Evolutionary conservation across 2,329 filamentous ascomycete genomes (phyloP).

Genomic region (Plenodomus lindquistii): DNA sequence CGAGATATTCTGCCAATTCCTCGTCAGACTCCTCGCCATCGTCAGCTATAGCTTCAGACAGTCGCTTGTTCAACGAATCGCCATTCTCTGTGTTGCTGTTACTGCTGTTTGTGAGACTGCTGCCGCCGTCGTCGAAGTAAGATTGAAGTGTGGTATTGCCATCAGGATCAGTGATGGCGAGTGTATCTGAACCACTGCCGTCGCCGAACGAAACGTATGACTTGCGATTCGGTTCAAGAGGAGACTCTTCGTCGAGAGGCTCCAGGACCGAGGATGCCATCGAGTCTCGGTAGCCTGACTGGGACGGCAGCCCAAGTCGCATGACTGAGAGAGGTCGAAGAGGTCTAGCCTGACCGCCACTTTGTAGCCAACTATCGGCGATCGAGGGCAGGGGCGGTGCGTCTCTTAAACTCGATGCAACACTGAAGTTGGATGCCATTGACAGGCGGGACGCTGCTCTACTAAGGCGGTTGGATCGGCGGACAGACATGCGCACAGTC

Average conservation of each 20-base stretch:
- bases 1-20: slow-evolving; percentile 85
- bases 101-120: slow-evolving; percentile 71
- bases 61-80: slow-evolving; percentile 77
- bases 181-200: slow-evolving; percentile 70
- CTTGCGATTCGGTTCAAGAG: slow-evolving; percentile 84
- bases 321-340: slow-evolving; percentile 65
- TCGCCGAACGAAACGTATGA: slow-evolving; percentile 88
- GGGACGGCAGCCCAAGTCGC: slow-evolving; percentile 59
- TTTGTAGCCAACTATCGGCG: slow-evolving; percentile 83
- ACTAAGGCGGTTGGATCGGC: slow-evolving; percentile 87
- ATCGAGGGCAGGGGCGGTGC: slow-evolving; percentile 95
- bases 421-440: slow-evolving; percentile 90
- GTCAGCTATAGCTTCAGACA: slow-evolving; percentile 82
- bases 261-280: slow-evolving; percentile 87
- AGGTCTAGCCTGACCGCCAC: slow-evolving; percentile 53
- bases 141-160: slow-evolving; percentile 70
- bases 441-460: slow-evolving; percentile 91
- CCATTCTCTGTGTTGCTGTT: slow-evolving; percentile 60
- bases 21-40: slow-evolving; percentile 92
- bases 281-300: slow-evolving; percentile 78
- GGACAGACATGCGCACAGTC: slow-evolving; percentile 89
- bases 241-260: slow-evolving; percentile 87
- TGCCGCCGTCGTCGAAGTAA: slow-evolving; percentile 82
- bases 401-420: slow-evolving; percentile 88
- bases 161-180: slow-evolving; percentile 77